Base-by-base conservation (phyloP, 345 rosid genomes). In the Gossypium thurberi region DNA sequence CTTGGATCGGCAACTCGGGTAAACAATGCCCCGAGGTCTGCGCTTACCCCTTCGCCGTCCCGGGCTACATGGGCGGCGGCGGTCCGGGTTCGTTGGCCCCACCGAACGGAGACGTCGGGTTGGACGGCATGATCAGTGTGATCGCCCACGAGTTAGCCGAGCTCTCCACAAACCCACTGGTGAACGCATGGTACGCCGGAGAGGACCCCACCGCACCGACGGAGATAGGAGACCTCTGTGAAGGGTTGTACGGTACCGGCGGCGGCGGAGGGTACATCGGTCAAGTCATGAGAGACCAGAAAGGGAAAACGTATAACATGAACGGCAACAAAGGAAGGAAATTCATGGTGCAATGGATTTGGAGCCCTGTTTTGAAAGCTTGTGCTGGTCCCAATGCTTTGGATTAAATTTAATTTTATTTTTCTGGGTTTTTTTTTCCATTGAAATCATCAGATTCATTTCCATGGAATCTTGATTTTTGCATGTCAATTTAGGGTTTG, bases 181-280 rank as follows among this genome's bases (percentile, higher is more conserved):
- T 92, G 58, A 95, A 95, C 56, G 99, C 98, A 0, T 95, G 99
- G 99, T 95, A 95, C 71, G 99, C 99, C 13, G 99, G 99, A 8
- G 97, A 90, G 75, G 99, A 95, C 43, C 99, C 99, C 11, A 92
- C 92, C 10, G 92, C 98, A 6, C 99, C 99, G 67, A 89, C 92
- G 28, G 99, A 91, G 84, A 95, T 91, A 0, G 98, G 89, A 4
- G 97, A 92, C 70, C 51, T 91, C 18, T 92, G 98, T 20, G 97
- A 95, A 56, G 99, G 98, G 2, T 46, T 91, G 79, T 95, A 95
- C 77, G 99, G 99, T 11, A 92, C 85, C 2, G 99, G 99, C 0
- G 99, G 97, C 0, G 99, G 99, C 2, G 99, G 98, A 5, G 94
- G 96, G 68, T 95, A 92, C 63, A 89, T 85, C 10, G 98, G 99